Percentiles rank a stretch among this genome's conserved stretches.
Conservation (phyloP, 345 rosid genomes). For the Corchorus olitorius region DNA sequence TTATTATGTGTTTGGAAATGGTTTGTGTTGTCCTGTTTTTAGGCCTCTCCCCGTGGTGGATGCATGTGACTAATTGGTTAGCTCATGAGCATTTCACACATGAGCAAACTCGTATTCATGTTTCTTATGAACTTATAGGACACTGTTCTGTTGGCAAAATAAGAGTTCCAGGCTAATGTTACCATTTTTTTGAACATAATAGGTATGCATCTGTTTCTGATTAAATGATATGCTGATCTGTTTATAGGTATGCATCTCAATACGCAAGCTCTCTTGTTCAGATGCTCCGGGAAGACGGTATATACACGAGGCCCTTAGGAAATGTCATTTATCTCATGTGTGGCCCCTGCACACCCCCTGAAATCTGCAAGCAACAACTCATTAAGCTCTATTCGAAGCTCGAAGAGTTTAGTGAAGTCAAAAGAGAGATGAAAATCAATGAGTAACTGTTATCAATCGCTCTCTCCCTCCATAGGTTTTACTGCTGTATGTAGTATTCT, state of each 20-base stretch:
- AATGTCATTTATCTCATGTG: slow-evolving; percentile 88
- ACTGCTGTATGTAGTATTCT: neutral
- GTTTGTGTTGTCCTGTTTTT: neutral
- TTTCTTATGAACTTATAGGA: neutral
- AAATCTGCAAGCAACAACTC: slow-evolving; percentile 59
- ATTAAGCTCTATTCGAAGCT: slow-evolving; percentile 59
- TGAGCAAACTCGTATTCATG: neutral
- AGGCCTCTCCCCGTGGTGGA: neutral
- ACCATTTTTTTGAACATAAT: neutral
- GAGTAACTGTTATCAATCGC: neutral
- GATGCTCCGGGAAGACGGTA: slow-evolving; percentile 73
- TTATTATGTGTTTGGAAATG: neutral
- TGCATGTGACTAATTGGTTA: neutral
- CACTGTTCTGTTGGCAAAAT: neutral
- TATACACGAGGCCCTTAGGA: slow-evolving; percentile 84
- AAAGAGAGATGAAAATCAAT: slow-evolving; percentile 12
- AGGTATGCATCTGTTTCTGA: slow-evolving; percentile 62
- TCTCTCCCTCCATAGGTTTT: neutral
- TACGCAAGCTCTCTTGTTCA: slow-evolving; percentile 63
- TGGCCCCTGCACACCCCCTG: slow-evolving; percentile 79
- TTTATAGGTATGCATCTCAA: slow-evolving; percentile 66
- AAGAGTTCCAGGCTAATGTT: neutral
- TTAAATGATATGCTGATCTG: neutral
- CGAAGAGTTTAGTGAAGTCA: slow-evolving; percentile 38
- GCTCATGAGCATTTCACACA: neutral